Percentiles rank a stretch among this genome's conserved stretches.
phyloP scores from a whole-genome alignment of 176 grass and related monocot species.

The Themeda triandra region DNA sequence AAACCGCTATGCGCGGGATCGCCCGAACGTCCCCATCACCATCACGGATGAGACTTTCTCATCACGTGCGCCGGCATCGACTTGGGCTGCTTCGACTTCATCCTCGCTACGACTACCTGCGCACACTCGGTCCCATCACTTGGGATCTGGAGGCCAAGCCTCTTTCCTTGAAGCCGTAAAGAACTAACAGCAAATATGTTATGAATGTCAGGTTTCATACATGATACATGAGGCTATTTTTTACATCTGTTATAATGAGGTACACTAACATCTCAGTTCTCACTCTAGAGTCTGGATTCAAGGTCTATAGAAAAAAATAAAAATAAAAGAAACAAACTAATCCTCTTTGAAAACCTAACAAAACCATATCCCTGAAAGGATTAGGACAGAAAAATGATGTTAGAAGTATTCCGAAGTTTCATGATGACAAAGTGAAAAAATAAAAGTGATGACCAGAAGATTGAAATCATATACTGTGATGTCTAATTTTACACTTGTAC shows the following conservation, averaged over 20 bases:
- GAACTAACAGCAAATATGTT: slow-evolving; percentile 33
- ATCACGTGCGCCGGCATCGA: no score
- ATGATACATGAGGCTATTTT: slow-evolving; percentile 11
- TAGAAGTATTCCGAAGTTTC: neutral
- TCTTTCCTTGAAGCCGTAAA: slow-evolving; percentile 78
- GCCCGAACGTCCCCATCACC: no score
- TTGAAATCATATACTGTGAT: slow-evolving; percentile 12
- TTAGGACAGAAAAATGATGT: slow-evolving; percentile 1
- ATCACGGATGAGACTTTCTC: no score
- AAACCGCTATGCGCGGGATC: no score
- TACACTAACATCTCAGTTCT: neutral
- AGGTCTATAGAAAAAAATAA: neutral
- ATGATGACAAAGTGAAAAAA: neutral
- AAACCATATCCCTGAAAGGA: slow-evolving; percentile 77
- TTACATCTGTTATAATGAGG: neutral
- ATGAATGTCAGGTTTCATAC: slow-evolving; percentile 12
- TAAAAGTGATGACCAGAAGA: neutral
- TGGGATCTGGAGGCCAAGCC: no score
- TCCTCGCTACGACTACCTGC: no score
- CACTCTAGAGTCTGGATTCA: neutral
- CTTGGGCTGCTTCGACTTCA: no score
- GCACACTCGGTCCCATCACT: no score
- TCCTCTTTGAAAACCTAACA: slow-evolving; percentile 62
- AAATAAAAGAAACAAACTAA: neutral
- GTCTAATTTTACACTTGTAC: neutral